A percentile compares a stretch with the other conserved stretches of the same genome.
These are phyloP conservation scores for Didymella segeticola DNA, from an alignment of 2,329 filamentous ascomycete genomes.

Conservation along the genomic window DNA sequence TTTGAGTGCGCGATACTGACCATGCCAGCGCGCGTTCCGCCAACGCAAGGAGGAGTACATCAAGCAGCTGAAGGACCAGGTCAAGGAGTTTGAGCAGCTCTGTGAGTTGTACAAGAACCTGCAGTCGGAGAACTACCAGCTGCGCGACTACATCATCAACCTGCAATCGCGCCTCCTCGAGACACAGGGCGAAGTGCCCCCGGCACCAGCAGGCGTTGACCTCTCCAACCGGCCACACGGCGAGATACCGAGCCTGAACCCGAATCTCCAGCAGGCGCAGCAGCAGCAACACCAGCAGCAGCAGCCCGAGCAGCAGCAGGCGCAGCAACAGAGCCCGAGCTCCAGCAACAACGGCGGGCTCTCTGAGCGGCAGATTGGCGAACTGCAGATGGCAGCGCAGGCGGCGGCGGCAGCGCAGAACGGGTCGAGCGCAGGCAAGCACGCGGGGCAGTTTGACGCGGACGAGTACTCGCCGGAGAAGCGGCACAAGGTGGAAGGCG, in stretches of 20 bases:
- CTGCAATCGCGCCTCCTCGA: conserved; percentile 88
- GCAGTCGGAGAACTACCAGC: conserved; percentile 85
- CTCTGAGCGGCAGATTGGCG: conserved; percentile 47
- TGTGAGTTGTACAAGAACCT: conserved; percentile 80
- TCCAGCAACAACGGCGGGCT: conserved; percentile 42
- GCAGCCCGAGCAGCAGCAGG: conserved; percentile 31
- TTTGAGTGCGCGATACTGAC: conserved; percentile 30
- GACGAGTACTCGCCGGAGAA: conserved; percentile 43
- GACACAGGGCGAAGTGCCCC: conserved; percentile 81
- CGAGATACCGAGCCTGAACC: conserved; percentile 35
- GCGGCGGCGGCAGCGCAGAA: conserved; percentile 45
- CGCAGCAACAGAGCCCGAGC: conserved; percentile 29
- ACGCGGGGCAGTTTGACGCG: conserved; percentile 42
- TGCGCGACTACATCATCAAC: conserved; percentile 91
- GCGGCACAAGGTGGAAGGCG: conserved; percentile 43
- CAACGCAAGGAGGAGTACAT: conserved; percentile 98
- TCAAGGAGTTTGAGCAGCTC: conserved; percentile 78
- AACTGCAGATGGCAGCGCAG: conserved; percentile 49
- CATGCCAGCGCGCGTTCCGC: conserved; percentile 82
- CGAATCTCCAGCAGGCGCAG: conserved; percentile 21
- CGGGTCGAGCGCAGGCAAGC: conserved; percentile 42
- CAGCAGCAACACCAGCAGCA: conserved; percentile 18
- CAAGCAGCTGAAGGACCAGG: conserved; percentile 94
- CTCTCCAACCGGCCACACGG: conserved; percentile 61
- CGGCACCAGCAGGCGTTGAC: conserved; percentile 80